Evolutionary conservation across 352 stramenopile genomes (phyloP).

Genomic region (Phytophthora macrochlamydospora): DNA sequence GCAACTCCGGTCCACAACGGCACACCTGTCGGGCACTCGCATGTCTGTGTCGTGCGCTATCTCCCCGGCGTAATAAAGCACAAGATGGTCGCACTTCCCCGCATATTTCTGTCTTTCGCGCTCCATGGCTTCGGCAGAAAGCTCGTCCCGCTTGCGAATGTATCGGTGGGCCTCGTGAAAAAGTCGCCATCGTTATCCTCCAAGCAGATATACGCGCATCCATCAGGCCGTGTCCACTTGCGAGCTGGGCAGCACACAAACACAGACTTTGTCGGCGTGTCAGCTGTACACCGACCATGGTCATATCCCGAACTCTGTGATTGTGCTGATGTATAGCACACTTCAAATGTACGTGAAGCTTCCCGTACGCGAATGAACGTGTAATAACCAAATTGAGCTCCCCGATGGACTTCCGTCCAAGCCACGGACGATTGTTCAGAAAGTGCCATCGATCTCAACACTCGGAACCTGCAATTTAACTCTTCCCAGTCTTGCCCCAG

Average conservation of each 20-base stretch:
- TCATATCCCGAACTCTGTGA: background rate
- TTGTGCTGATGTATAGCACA: background rate
- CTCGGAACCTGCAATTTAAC: conserved; percentile 4
- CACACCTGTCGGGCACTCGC: background rate
- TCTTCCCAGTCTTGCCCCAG: background rate
- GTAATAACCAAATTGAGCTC: conserved; percentile 2
- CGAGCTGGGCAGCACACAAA: background rate
- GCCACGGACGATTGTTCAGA: background rate
- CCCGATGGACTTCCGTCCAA: conserved; percentile 1
- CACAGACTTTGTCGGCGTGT: background rate
- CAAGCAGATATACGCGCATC: background rate
- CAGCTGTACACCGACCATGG: background rate
- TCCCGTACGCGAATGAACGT: too few species aligned
- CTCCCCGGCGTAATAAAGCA: conserved; percentile 1
- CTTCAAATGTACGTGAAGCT: background rate
- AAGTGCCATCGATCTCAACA: background rate
- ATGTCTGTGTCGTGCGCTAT: background rate
- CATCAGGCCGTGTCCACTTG: background rate
- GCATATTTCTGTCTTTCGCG: background rate
- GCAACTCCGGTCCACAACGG: conserved; percentile 1
- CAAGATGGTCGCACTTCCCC: conserved; percentile 3
- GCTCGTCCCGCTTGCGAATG: background rate
- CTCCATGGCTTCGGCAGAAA: background rate
- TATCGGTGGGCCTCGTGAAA: conserved; percentile 10
- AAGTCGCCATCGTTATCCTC: background rate